Conservation (phyloP, 2,329 filamentous ascomycete species). For the Aciculosporium take region DNA sequence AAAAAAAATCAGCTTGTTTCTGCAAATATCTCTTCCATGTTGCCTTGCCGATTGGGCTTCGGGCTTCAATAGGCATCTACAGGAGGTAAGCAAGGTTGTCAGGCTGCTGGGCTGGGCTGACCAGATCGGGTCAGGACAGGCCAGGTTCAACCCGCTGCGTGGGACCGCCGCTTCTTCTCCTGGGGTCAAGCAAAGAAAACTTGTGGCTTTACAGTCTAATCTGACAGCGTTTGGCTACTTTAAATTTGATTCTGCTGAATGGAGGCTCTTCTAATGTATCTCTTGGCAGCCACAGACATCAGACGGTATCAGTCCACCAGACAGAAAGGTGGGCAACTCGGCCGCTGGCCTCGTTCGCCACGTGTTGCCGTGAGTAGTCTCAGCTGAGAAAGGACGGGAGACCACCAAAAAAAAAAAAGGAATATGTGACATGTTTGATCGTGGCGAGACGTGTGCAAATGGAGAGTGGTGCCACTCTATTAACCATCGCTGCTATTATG, state of each 20-base stretch:
- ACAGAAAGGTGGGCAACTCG: neutral
- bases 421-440: neutral
- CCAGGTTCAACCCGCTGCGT: neutral
- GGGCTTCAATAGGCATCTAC: slow-evolving; percentile 6
- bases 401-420: no score
- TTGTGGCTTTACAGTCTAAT: no score
- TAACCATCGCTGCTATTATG: neutral
- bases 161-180: neutral
- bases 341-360: slow-evolving; percentile 1
- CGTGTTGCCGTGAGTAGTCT: slow-evolving; percentile 3
- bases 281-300: no score
- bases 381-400: neutral
- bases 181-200: neutral
- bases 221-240: no score
- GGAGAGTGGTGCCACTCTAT: neutral
- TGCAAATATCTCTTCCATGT: no score
- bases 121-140: no score
- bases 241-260: no score
- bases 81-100: neutral
- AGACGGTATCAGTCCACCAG: neutral
- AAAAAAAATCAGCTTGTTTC: slow-evolving; percentile 1
- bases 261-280: no score
- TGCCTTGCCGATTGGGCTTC: slow-evolving; percentile 5
- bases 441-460: neutral
- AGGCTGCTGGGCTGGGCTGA: slow-evolving; percentile 4